Evolutionary conservation across 257 asterid species (phyloP).

Genomic region (Nicotiana knightiana): DNA sequence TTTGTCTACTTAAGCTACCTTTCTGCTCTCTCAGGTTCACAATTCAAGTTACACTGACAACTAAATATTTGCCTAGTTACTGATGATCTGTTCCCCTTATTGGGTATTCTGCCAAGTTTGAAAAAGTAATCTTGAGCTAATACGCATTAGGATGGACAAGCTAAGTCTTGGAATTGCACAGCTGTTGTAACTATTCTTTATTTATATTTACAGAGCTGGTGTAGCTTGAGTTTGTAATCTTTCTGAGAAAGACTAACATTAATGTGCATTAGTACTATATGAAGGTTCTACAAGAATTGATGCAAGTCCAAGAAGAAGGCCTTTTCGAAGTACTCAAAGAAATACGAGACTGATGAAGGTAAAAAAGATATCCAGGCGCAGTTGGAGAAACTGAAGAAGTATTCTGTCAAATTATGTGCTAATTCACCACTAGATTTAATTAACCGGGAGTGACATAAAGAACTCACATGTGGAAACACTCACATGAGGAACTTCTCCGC

Average conservation of each 20-base stretch:
- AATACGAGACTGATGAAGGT: conserved; percentile 48
- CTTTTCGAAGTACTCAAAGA: conserved; percentile 40
- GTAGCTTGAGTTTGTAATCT: neutral
- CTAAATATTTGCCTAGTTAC: neutral
- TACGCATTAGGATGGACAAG: neutral
- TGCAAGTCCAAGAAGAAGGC: conserved; percentile 67
- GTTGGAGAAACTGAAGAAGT: conserved; percentile 50
- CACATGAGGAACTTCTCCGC: neutral
- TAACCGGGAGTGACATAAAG: too few species aligned
- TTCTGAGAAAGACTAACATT: neutral
- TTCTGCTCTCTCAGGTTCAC: neutral
- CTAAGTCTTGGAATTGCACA: neutral
- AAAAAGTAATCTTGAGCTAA: too few species aligned
- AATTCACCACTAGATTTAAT: too few species aligned
- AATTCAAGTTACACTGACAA: neutral
- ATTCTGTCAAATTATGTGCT: neutral
- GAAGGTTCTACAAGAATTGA: conserved; percentile 70
- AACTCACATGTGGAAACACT: neutral
- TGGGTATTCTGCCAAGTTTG: too few species aligned
- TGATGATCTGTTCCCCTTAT: neutral
- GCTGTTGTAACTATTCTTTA: neutral
- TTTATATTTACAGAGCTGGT: neutral
- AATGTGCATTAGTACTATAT: neutral
- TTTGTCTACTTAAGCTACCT: neutral
- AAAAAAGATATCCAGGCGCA: conserved; percentile 49